phyloP scores from a whole-genome alignment of 75 land plant species.

The Pinus tabuliformis region DNA sequence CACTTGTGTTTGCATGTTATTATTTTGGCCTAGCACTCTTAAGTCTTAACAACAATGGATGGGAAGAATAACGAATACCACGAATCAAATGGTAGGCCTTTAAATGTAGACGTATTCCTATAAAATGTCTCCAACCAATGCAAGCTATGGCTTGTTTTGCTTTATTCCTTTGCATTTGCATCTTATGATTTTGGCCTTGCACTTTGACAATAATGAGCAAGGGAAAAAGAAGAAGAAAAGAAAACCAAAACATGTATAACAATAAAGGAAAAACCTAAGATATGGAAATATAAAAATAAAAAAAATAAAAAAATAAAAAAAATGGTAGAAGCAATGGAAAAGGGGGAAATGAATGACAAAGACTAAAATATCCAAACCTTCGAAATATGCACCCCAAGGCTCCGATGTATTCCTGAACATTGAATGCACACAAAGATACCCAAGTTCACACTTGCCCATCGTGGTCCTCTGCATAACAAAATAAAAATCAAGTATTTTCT shows the following conservation, averaged over 20 bases:
- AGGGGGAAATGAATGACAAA: neutral
- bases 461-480: conserved; percentile 67
- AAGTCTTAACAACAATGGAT: neutral
- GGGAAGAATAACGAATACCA: too few species aligned
- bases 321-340: neutral
- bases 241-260: neutral
- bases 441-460: conserved; percentile 96
- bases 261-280: neutral
- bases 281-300: neutral
- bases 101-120: too few species aligned
- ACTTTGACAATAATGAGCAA: neutral
- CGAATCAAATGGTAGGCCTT: too few species aligned
- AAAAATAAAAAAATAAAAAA: too few species aligned
- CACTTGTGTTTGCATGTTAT: too few species aligned
- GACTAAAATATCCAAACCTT: conserved; percentile 48
- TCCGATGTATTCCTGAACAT: conserved; percentile 93
- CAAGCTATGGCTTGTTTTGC: too few species aligned
- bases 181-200: too few species aligned
- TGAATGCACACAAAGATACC: conserved; percentile 94
- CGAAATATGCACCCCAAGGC: conserved; percentile 92
- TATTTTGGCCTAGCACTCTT: too few species aligned
- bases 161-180: too few species aligned
- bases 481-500: neutral
- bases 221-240: neutral
- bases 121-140: too few species aligned